Evolutionary conservation across 164 flowering plant genomes (phyloP).

Genomic region (Pachysandra terminalis): DNA sequence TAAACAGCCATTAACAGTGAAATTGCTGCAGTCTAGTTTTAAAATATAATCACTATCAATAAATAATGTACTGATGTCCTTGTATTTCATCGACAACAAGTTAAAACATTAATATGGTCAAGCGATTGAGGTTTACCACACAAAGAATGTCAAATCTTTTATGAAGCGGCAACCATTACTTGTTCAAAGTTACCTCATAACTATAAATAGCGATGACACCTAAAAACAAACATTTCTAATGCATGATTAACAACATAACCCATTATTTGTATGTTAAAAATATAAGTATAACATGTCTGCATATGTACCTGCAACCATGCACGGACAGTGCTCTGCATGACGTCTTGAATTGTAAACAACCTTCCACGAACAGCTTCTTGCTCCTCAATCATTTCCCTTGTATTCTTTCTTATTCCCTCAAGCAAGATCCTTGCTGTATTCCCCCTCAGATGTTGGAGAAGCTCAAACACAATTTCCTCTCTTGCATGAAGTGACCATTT

Average conservation of each 20-base stretch:
- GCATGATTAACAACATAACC: background rate
- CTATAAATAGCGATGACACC: too few relatives aligned
- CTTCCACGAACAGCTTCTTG: conserved; percentile 99
- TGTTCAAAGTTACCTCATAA: too few relatives aligned
- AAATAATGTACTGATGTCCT: background rate
- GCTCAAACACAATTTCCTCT: conserved; percentile 93
- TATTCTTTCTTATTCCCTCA: conserved; percentile 73
- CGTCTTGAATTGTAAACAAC: conserved; percentile 95
- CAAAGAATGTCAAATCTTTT: too few relatives aligned
- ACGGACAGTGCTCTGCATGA: conserved; percentile 88
- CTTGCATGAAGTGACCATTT: conserved; percentile 99
- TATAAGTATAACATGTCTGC: too few relatives aligned
- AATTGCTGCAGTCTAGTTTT: background rate
- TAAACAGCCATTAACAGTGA: too few relatives aligned
- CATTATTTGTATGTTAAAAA: too few relatives aligned
- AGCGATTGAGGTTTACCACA: too few relatives aligned
- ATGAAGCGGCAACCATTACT: too few relatives aligned
- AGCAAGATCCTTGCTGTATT: conserved; percentile 44
- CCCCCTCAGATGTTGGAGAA: conserved; percentile 77
- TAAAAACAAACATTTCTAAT: too few relatives aligned
- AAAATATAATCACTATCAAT: background rate
- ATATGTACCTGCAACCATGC: conserved; percentile 86
- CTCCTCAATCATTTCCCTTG: conserved; percentile 94
- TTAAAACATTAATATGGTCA: too few relatives aligned
- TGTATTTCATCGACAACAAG: background rate